phyloP scores from a whole-genome alignment of 2,329 filamentous ascomycete species.

The Exophiala aquamarina region DNA sequence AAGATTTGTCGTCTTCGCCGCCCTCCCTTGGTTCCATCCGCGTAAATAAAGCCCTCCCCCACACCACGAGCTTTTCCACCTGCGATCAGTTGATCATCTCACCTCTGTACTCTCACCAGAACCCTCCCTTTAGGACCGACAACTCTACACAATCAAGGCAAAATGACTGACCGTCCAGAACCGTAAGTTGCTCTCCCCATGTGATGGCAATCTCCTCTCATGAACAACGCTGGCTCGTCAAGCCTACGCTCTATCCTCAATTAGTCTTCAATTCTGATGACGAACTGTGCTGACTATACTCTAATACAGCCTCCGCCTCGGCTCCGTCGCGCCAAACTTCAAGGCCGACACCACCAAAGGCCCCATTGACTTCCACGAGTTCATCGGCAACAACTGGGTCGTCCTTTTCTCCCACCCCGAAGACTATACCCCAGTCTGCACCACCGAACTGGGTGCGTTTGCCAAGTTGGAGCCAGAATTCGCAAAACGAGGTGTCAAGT shows the following conservation, averaged over 20 bases:
- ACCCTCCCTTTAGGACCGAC: too few species aligned
- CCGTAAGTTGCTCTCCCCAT: slow-evolving; percentile 21
- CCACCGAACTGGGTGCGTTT: slow-evolving; percentile 64
- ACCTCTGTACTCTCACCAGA: too few species aligned
- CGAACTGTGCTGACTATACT: slow-evolving; percentile 8
- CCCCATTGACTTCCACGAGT: slow-evolving; percentile 69
- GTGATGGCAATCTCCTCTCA: neutral
- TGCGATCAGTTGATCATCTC: too few species aligned
- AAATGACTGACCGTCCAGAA: slow-evolving; percentile 14
- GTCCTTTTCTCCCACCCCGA: slow-evolving; percentile 71
- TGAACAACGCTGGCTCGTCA: neutral
- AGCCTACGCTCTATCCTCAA: neutral
- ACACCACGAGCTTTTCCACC: too few species aligned
- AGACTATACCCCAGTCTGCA: slow-evolving; percentile 43
- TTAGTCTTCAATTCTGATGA: neutral
- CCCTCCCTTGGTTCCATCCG: too few species aligned
- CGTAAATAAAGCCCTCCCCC: too few species aligned
- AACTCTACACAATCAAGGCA: too few species aligned
- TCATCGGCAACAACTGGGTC: slow-evolving; percentile 69
- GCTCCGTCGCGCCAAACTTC: slow-evolving; percentile 68
- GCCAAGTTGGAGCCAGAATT: slow-evolving; percentile 65
- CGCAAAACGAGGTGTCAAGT: slow-evolving; percentile 61
- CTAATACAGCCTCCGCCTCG: slow-evolving; percentile 57
- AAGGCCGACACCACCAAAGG: slow-evolving; percentile 66
- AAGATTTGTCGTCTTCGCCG: too few species aligned